A percentile compares a stretch with the other conserved stretches of the same genome.
These are phyloP conservation scores for Penicillium sp. DNA, from an alignment of 2,329 filamentous ascomycete species.

Conservation along the genomic window DNA sequence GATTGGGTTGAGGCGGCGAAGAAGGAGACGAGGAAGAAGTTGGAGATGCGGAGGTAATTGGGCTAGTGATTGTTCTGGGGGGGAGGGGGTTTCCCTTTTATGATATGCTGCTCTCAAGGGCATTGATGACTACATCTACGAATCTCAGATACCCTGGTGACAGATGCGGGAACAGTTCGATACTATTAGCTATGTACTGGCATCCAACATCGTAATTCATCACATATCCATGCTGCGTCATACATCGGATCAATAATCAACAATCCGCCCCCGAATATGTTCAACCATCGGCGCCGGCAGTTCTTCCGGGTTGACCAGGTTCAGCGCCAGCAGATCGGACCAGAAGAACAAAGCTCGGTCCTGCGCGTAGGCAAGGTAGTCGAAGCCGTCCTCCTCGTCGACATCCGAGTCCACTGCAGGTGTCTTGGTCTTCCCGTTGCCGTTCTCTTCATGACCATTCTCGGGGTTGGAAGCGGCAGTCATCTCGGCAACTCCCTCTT, in stretches of 20 bases:
- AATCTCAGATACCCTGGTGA: constrained; percentile 18
- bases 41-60: constrained; percentile 32
- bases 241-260: constrained; percentile 56
- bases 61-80: background rate
- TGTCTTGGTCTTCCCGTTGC: constrained; percentile 18
- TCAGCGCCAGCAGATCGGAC: constrained; percentile 79
- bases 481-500: constrained; percentile 39
- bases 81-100: background rate
- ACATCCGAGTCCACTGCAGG: constrained; percentile 47
- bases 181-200: constrained; percentile 16
- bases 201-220: constrained; percentile 18
- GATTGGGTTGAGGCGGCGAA: constrained; percentile 75
- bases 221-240: background rate
- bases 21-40: constrained; percentile 42
- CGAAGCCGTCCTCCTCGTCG: constrained; percentile 73
- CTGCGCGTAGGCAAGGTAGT: constrained; percentile 89
- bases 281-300: constrained; percentile 66
- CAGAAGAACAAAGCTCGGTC: constrained; percentile 91
- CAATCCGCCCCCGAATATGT: constrained; percentile 61
- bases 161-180: constrained; percentile 2
- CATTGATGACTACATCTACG: constrained; percentile 2
- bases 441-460: constrained; percentile 20
- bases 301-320: constrained; percentile 71
- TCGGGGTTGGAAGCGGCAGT: constrained; percentile 10
- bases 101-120: background rate